A percentile compares a stretch with the other conserved stretches of the same genome.
Evolutionary conservation across 176 grass and related monocot species (phyloP).

Genomic region (Eragrostis nindensis): DNA sequence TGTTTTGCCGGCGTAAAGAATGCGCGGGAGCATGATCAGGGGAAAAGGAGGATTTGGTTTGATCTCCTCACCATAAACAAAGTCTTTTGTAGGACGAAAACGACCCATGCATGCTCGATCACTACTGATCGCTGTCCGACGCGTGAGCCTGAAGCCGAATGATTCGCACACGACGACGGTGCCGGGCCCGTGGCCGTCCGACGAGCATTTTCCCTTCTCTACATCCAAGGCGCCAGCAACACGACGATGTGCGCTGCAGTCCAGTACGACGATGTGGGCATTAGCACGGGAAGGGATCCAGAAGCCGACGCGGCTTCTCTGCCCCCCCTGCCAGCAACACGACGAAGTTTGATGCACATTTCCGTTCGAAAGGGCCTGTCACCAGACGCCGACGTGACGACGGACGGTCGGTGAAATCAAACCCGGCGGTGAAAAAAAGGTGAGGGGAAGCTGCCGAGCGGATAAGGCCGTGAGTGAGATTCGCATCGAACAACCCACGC

Average conservation of each 20-base stretch:
- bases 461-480: slow-evolving; percentile 41
- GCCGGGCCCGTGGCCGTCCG: too few species aligned
- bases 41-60: slow-evolving; percentile 24
- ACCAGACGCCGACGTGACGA: too few species aligned
- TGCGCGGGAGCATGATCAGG: neutral
- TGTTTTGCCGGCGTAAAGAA: slow-evolving; percentile 2
- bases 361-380: too few species aligned
- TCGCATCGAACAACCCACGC: neutral
- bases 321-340: too few species aligned
- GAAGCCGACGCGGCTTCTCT: too few species aligned
- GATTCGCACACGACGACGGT: neutral
- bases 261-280: too few species aligned
- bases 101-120: slow-evolving; percentile 6
- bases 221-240: too few species aligned
- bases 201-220: too few species aligned
- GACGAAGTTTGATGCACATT: neutral
- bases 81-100: neutral
- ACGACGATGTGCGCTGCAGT: too few species aligned
- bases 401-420: too few species aligned
- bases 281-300: too few species aligned
- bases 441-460: neutral
- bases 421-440: neutral
- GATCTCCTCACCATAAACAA: neutral
- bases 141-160: slow-evolving; percentile 11
- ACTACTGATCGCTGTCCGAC: slow-evolving; percentile 19